phyloP scores from a whole-genome alignment of 2,329 filamentous ascomycete genomes.

The Calonectria leucothoes region DNA sequence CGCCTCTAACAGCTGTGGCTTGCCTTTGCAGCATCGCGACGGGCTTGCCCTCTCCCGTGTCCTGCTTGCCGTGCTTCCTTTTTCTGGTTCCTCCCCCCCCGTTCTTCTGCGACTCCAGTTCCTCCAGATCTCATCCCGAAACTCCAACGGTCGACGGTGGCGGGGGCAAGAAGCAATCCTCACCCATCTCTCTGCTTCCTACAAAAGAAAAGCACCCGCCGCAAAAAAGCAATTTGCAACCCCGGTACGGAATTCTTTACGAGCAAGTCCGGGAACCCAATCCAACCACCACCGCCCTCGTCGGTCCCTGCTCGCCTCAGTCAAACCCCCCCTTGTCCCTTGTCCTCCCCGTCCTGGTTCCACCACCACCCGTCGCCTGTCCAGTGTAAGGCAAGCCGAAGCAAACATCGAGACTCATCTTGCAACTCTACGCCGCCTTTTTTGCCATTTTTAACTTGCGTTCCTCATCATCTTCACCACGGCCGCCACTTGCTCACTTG shows the following conservation, averaged over 20 bases:
- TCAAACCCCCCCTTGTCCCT: constrained; percentile 25
- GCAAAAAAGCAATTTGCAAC: constrained; percentile 15
- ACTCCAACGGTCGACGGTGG: constrained; percentile 9
- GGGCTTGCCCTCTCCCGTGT: background rate
- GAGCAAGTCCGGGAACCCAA: constrained; percentile 1
- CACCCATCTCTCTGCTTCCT: background rate
- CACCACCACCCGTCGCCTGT: constrained; percentile 41
- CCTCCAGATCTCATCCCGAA: constrained; percentile 14
- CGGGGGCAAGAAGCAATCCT: constrained; percentile 6
- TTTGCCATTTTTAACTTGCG: constrained; percentile 21
- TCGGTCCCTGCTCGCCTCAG: constrained; percentile 13
- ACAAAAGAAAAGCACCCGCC: constrained; percentile 6
- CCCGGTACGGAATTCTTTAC: constrained; percentile 20
- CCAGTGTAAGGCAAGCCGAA: constrained; percentile 44
- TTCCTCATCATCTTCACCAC: constrained; percentile 15
- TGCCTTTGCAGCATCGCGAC: constrained; percentile 17
- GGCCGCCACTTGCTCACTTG: background rate
- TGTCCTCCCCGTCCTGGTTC: constrained; percentile 39
- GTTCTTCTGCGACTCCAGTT: constrained; percentile 13
- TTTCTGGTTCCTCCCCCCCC: constrained; percentile 7
- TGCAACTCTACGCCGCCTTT: constrained; percentile 29
- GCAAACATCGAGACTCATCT: constrained; percentile 40
- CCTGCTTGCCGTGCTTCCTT: constrained; percentile 1
- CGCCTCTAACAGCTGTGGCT: constrained; percentile 18
- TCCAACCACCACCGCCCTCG: constrained; percentile 3